A percentile compares a stretch with the other conserved stretches of the same genome.
Conservation (phyloP, 2,329 filamentous ascomycete species). For the Moelleriella libera region DNA sequence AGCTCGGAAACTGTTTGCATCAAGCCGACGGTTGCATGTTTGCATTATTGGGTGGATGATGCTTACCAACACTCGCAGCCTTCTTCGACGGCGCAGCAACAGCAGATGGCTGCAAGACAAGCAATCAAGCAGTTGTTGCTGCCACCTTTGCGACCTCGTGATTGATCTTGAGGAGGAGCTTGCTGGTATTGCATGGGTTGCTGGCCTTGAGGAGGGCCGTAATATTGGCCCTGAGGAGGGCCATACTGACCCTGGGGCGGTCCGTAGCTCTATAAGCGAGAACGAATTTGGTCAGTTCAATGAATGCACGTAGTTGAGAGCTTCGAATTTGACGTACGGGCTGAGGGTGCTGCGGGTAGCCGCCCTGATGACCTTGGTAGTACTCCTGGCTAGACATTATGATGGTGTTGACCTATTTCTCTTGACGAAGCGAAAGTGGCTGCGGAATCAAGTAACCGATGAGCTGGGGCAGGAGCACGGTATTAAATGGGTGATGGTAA, state of each 20-base stretch:
- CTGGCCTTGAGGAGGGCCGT: constrained; percentile 18
- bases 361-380: constrained; percentile 19
- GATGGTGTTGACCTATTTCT: neutral
- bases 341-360: constrained; percentile 25
- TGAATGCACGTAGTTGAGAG: neutral
- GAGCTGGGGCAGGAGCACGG: neutral
- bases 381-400: constrained; percentile 27
- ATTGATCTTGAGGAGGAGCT: constrained; percentile 16
- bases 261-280: constrained; percentile 11
- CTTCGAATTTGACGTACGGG: constrained; percentile 16
- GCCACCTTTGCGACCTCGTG: constrained; percentile 15
- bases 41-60: neutral
- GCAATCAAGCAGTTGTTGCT: constrained; percentile 28
- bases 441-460: too few relatives aligned
- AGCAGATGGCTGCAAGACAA: constrained; percentile 34
- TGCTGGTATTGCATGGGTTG: constrained; percentile 30
- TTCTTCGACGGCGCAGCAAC: constrained; percentile 35
- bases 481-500: neutral
- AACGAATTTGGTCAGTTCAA: neutral
- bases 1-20: neutral
- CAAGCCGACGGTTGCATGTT: neutral
- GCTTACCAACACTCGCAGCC: constrained; percentile 33
- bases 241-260: constrained; percentile 17
- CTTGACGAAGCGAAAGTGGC: too few relatives aligned
- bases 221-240: constrained; percentile 18